phyloP scores from a whole-genome alignment of 306 rosid genomes.

The Lotus japonicus region DNA sequence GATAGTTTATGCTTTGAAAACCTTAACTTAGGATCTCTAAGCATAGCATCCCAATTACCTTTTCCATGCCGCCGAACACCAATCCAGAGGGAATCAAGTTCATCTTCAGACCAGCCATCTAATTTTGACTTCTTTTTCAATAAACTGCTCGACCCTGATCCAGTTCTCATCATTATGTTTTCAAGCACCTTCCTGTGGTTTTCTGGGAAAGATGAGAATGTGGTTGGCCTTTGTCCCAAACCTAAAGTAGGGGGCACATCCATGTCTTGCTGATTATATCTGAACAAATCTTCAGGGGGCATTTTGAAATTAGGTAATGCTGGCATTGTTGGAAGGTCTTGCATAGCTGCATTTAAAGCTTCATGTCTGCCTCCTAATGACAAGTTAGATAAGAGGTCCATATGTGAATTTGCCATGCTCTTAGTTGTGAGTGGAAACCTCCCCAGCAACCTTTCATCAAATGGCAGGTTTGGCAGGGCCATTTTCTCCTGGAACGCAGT shows the following conservation, averaged over 20 bases:
- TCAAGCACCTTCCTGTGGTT: constrained; percentile 96
- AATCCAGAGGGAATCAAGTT: constrained; percentile 95
- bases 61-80: constrained; percentile 98
- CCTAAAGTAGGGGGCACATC: constrained; percentile 65
- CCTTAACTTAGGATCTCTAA: constrained; percentile 78
- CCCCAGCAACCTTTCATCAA: constrained; percentile 72
- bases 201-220: constrained; percentile 76
- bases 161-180: constrained; percentile 96
- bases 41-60: constrained; percentile 92
- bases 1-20: constrained; percentile 69
- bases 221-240: constrained; percentile 61
- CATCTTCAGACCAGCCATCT: constrained; percentile 95
- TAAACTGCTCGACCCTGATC: constrained; percentile 52
- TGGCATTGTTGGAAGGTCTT: constrained; percentile 66
- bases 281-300: constrained; percentile 65
- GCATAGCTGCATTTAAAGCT: constrained; percentile 53
- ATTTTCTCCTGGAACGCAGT: constrained; percentile 69
- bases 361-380: constrained; percentile 69
- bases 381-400: constrained; percentile 71
- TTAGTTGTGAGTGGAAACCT: constrained; percentile 67
- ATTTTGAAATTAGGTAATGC: constrained; percentile 68
- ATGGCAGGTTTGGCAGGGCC: constrained; percentile 68
- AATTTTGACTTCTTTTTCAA: constrained; percentile 58
- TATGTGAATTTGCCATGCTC: constrained; percentile 51
- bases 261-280: constrained; percentile 70